Evolutionary conservation across 345 rosid species (phyloP).

Genomic region (Draba incana): DNA sequence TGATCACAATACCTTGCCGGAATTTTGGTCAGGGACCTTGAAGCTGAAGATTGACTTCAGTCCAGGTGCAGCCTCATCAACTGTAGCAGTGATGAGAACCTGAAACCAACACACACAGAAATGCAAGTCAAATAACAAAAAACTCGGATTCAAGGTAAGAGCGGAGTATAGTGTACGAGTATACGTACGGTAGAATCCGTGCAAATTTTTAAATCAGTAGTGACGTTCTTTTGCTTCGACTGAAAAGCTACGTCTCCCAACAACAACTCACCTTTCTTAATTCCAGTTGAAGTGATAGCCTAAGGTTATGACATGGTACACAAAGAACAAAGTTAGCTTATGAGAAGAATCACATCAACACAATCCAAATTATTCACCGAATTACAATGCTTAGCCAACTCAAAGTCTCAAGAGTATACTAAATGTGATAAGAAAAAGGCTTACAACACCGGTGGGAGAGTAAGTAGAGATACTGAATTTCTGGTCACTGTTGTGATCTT

Average conservation of each 20-base stretch:
- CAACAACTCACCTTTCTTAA: constrained; percentile 75
- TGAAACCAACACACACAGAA: constrained; percentile 38
- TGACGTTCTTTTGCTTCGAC: constrained; percentile 79
- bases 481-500: constrained; percentile 89
- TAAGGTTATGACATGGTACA: constrained; percentile 31
- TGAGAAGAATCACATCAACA: neutral
- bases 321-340: neutral
- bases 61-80: constrained; percentile 92
- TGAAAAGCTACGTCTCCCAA: constrained; percentile 82
- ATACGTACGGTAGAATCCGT: constrained; percentile 69
- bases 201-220: constrained; percentile 84
- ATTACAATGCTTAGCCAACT: no score
- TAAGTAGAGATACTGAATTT: constrained; percentile 82
- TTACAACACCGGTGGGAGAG: constrained; percentile 77
- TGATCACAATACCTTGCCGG: constrained; percentile 70
- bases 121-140: neutral
- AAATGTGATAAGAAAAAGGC: constrained; percentile 24
- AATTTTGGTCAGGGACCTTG: constrained; percentile 87
- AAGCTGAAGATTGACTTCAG: constrained; percentile 80
- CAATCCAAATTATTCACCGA: no score
- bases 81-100: constrained; percentile 76
- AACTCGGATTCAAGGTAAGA: neutral
- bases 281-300: constrained; percentile 78
- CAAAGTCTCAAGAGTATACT: no score
- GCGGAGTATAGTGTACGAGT: neutral